These are phyloP conservation scores for Populus hybrid DNA, from an alignment of 441 rosid species.

Conservation along the genomic window DNA sequence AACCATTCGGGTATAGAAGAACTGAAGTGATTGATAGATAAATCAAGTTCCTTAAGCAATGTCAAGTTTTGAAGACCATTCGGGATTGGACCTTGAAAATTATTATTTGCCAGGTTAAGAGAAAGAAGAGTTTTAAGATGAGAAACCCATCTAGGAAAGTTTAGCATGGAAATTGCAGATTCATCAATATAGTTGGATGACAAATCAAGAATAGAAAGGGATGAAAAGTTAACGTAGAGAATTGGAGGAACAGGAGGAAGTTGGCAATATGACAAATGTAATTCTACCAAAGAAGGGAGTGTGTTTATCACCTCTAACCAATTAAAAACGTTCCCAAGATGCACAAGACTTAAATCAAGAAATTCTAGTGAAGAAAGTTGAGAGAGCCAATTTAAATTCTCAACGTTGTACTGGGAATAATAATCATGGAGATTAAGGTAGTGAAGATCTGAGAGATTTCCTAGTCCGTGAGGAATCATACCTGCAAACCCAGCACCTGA, in stretches of 20 bases:
- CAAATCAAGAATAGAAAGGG: conserved; percentile 6
- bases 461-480: conserved; percentile 8
- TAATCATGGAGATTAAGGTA: background rate
- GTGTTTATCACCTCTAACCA: conserved; percentile 7
- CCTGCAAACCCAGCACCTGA: conserved; percentile 7
- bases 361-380: conserved; percentile 9
- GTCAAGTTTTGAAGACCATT: conserved; percentile 5
- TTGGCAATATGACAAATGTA: background rate
- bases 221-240: background rate
- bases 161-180: background rate
- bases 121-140: background rate
- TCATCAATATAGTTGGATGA: background rate
- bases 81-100: conserved; percentile 4
- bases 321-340: background rate
- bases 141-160: background rate
- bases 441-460: conserved; percentile 13
- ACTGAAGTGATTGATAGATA: background rate
- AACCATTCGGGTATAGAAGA: conserved; percentile 7
- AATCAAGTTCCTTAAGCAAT: background rate
- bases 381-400: conserved; percentile 12
- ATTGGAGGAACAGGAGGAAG: background rate
- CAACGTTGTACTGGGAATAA: background rate
- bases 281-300: conserved; percentile 9
- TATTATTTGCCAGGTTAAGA: background rate
- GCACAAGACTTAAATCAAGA: background rate